Evolutionary conservation across 768 basidiomycete genomes (phyloP).

Genomic region (Leccinum obscurum): DNA sequence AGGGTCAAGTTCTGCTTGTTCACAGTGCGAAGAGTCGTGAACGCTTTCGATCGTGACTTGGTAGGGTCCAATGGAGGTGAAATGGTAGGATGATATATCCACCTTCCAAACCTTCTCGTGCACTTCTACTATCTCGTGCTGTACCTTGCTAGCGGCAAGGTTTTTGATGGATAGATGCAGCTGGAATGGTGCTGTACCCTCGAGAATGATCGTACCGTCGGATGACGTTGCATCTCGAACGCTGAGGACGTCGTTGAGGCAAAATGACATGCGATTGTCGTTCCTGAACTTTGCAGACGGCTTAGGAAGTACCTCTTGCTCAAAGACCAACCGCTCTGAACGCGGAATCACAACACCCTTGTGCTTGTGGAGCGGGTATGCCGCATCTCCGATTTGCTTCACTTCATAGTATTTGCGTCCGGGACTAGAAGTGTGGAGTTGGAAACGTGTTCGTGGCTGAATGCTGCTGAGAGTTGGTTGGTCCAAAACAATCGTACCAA

Average conservation of each 20-base stretch:
- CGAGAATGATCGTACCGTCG: slow-evolving; percentile 62
- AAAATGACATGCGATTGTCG: slow-evolving; percentile 66
- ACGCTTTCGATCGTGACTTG: slow-evolving; percentile 76
- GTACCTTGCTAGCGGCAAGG: slow-evolving; percentile 66
- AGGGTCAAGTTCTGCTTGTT: slow-evolving; percentile 66
- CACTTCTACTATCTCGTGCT: slow-evolving; percentile 56
- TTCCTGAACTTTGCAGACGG: slow-evolving; percentile 81
- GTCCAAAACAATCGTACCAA: slow-evolving; percentile 68
- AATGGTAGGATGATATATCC: slow-evolving; percentile 66
- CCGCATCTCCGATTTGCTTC: slow-evolving; percentile 81
- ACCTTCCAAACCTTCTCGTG: slow-evolving; percentile 63
- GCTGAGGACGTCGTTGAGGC: slow-evolving; percentile 66
- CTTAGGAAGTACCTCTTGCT: slow-evolving; percentile 81
- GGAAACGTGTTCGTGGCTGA: slow-evolving; percentile 75
- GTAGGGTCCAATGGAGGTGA: slow-evolving; percentile 81
- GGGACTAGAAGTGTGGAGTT: slow-evolving; percentile 72
- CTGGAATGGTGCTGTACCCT: slow-evolving; percentile 86
- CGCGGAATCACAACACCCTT: slow-evolving; percentile 63
- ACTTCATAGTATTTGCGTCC: slow-evolving; percentile 90
- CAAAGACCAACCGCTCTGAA: slow-evolving; percentile 68
- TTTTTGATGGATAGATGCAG: slow-evolving; percentile 75
- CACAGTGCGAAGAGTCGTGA: slow-evolving; percentile 79
- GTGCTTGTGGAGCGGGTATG: slow-evolving; percentile 77
- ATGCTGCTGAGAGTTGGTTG: slow-evolving; percentile 86
- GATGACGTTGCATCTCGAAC: slow-evolving; percentile 50